A percentile compares a stretch with the other conserved stretches of the same genome.
Evolutionary conservation across 2,329 filamentous ascomycete genomes (phyloP).

Genomic region (Talaromyces sp.): DNA sequence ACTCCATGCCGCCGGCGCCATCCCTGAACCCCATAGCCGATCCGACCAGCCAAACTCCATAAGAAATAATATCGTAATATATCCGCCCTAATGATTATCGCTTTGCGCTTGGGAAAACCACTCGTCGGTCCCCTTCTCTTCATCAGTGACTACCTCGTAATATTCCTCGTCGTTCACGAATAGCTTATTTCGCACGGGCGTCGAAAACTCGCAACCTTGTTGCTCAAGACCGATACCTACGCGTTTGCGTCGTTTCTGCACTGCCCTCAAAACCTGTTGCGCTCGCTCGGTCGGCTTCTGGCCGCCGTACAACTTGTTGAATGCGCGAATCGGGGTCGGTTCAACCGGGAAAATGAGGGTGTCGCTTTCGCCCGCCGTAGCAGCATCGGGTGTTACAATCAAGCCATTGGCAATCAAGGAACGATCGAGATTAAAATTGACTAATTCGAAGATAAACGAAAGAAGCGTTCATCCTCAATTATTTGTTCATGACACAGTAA

Average conservation of each 20-base stretch:
- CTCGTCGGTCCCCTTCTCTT: conserved; percentile 1
- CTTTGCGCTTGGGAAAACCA: conserved; percentile 13
- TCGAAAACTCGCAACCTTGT: conserved; percentile 53
- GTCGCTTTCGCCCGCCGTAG: conserved; percentile 25
- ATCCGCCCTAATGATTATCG: neutral
- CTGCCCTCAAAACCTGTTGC: conserved; percentile 41
- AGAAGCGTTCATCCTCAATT: conserved; percentile 17
- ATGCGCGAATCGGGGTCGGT: conserved; percentile 35
- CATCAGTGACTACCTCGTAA: conserved; percentile 29
- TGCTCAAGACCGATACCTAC: conserved; percentile 54
- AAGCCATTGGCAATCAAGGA: conserved; percentile 51
- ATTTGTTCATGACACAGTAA: conserved; percentile 24
- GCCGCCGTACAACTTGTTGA: conserved; percentile 42
- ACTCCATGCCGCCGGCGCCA: neutral
- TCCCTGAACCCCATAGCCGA: neutral
- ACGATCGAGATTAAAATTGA: conserved; percentile 40
- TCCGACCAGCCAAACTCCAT: neutral
- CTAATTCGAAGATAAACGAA: conserved; percentile 20
- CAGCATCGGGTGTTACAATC: conserved; percentile 46
- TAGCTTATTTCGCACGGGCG: conserved; percentile 47
- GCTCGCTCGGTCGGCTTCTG: conserved; percentile 47
- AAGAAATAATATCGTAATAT: neutral
- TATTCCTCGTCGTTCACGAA: conserved; percentile 52
- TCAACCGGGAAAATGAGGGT: conserved; percentile 39
- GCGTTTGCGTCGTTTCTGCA: conserved; percentile 49